Evolutionary conservation across 257 asterid species (phyloP).

Genomic region (Forsythia viridissima): DNA sequence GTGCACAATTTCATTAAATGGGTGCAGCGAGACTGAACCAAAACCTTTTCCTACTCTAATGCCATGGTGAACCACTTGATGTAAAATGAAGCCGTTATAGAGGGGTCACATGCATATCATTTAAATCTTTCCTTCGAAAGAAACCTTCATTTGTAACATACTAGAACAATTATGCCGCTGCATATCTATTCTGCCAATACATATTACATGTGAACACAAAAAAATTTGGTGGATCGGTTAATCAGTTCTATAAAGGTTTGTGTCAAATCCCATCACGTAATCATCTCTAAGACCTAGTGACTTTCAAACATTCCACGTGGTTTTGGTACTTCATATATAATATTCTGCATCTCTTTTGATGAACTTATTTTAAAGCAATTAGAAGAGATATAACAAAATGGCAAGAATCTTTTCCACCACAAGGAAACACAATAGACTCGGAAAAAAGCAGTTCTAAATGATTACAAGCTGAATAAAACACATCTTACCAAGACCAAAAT

Average conservation of each 20-base stretch:
- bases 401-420: background rate
- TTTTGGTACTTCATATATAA: slow-evolving; percentile 4
- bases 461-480: slow-evolving; percentile 8
- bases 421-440: background rate
- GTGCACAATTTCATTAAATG: no score
- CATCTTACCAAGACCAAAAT: slow-evolving; percentile 97
- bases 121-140: no score
- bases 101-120: no score
- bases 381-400: slow-evolving; percentile 7
- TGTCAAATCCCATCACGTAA: slow-evolving; percentile 8
- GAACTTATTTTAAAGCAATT: background rate
- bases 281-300: background rate
- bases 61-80: no score
- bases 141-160: background rate
- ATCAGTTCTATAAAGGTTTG: background rate
- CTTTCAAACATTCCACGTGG: background rate
- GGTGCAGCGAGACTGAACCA: no score
- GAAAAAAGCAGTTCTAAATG: background rate
- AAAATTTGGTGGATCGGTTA: background rate
- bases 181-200: background rate
- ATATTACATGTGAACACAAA: background rate
- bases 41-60: no score
- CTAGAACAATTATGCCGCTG: background rate
- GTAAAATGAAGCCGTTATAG: no score
- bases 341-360: slow-evolving; percentile 10